Evolutionary conservation across 495 filamentous ascomycete genomes (phyloP), one percentile per base, ranked within the genome.

Genomic region (Daldinia caldariorum): DNA sequence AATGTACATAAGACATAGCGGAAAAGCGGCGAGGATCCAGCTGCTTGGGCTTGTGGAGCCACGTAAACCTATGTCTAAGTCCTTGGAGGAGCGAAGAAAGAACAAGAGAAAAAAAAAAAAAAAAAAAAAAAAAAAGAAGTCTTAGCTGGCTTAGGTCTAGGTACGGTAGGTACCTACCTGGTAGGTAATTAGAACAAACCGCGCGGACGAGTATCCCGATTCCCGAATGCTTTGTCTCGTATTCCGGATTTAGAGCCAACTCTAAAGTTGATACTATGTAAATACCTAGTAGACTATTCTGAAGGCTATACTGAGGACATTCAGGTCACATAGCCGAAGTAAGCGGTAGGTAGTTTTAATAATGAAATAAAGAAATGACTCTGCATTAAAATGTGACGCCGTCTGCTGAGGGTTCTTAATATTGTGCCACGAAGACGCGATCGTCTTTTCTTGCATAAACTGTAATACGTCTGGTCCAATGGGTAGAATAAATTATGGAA

Each of bases 401-500:
- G 31, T 34, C 6, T 22, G n/a, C 35, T 43, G 8, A 61, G 43
- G 16, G 12, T 16, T 55, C 56, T 47, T 18, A 43, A 7, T 4
- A 69, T 51, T 69, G 61, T 72, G 70, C 65, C 70, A 72, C 70
- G 66, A 69, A 20, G 14, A 37, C 32, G 8, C 31, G 66, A 72
- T 72, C 66, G 31, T 38, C 61, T 62, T 3, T 58, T 54, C 56
- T 51, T 69, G 56, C 61, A 72, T 47, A 56, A 3, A 14, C 2
- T 16, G 18, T 47, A 47, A 4, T 47, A 22, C 4, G 53, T 38
- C 43, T 59, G 20, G 26, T 18, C 63, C 68, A 71, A 71, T 63
- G 29, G 18, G 57, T 9, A 10, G 16, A 49, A 47, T 35, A 26
- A 22, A 47, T 37, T 38, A 49, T 51, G 43, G 66, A 35, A 58